These are phyloP conservation scores for Pythium chondricola DNA, from an alignment of 352 stramenopile species.

Conservation along the genomic window DNA sequence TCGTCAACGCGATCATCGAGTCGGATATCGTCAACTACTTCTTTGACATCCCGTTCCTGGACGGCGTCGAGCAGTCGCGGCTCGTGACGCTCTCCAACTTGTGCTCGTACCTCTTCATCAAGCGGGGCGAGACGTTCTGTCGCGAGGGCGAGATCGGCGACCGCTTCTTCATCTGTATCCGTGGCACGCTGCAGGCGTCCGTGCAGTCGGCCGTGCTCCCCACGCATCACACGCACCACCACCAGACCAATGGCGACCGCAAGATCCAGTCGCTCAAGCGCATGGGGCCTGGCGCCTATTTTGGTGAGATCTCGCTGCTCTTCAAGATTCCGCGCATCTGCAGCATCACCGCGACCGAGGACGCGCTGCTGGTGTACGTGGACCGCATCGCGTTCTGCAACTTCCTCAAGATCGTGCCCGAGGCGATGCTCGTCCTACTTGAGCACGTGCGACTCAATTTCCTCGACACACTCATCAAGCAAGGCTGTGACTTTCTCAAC, in stretches of 20 bases:
- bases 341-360: constrained; percentile 51
- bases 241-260: constrained; percentile 5
- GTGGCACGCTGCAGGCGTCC: constrained; percentile 41
- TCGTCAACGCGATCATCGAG: constrained; percentile 58
- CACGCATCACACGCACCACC: not conserved
- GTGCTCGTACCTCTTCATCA: constrained; percentile 60
- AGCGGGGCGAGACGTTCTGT: constrained; percentile 39
- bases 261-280: constrained; percentile 51
- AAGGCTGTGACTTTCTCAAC: constrained; percentile 44
- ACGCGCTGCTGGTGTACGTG: constrained; percentile 64
- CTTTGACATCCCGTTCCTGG: constrained; percentile 59
- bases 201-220: constrained; percentile 13
- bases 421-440: constrained; percentile 42
- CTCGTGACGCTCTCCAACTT: constrained; percentile 59
- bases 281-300: constrained; percentile 50
- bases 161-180: constrained; percentile 68
- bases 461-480: constrained; percentile 51
- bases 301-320: constrained; percentile 68
- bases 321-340: constrained; percentile 65
- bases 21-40: constrained; percentile 65
- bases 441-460: constrained; percentile 60
- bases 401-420: constrained; percentile 61
- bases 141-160: constrained; percentile 54
- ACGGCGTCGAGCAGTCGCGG: constrained; percentile 46
- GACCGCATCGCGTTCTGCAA: constrained; percentile 63